A percentile compares a stretch with the other conserved stretches of the same genome.
phyloP scores from a whole-genome alignment of 2,329 filamentous ascomycete species.

The Chalaropsis ovoidea region DNA sequence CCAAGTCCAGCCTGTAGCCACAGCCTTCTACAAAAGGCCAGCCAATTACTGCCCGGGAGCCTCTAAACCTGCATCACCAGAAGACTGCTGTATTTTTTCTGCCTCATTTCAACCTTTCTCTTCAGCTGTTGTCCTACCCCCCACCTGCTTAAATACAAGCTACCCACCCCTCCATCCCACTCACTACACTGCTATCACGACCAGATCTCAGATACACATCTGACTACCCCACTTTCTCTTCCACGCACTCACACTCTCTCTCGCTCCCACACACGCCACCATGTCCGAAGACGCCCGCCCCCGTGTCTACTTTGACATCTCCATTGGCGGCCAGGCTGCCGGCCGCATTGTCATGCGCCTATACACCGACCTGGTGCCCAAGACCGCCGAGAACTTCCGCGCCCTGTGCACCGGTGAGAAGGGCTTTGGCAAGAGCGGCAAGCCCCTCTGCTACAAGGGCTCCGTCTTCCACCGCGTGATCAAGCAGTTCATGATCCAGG shows the following conservation, averaged over 20 bases:
- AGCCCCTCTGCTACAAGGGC: slow-evolving; percentile 86
- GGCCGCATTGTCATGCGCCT: slow-evolving; percentile 84
- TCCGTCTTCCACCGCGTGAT: slow-evolving; percentile 93
- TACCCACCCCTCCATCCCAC: slow-evolving; percentile 1
- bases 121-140: too few relatives aligned
- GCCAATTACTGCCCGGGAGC: neutral
- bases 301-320: slow-evolving; percentile 88
- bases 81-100: too few relatives aligned
- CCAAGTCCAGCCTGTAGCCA: neutral
- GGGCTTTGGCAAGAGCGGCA: slow-evolving; percentile 67
- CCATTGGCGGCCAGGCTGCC: slow-evolving; percentile 60
- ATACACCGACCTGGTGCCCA: slow-evolving; percentile 66
- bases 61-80: neutral
- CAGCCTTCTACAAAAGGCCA: neutral
- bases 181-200: neutral
- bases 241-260: slow-evolving; percentile 11
- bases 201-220: slow-evolving; percentile 17
- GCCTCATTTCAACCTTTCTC: too few relatives aligned
- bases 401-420: slow-evolving; percentile 92
- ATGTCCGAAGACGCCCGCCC: slow-evolving; percentile 45
- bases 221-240: slow-evolving; percentile 19
- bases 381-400: slow-evolving; percentile 95
- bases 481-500: slow-evolving; percentile 98
- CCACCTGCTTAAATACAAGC: neutral
- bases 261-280: slow-evolving; percentile 22